Percentiles rank a stretch among this genome's conserved stretches.
Evolutionary conservation across 768 basidiomycete genomes (phyloP).

Genomic region (Suillus lakei): DNA sequence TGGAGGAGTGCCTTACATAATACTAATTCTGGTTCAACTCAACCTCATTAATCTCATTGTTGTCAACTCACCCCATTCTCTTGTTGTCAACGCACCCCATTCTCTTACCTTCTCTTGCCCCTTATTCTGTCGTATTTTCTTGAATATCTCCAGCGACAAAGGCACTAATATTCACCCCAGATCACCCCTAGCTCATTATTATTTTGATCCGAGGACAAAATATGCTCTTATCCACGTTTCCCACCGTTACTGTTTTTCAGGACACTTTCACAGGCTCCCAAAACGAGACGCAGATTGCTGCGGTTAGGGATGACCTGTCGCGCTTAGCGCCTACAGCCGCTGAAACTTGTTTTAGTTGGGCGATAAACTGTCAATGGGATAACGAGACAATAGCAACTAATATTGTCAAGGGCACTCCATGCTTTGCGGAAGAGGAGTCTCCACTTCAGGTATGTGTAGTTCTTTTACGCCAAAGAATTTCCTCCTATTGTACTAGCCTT

Average conservation of each 20-base stretch:
- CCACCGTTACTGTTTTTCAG: background rate
- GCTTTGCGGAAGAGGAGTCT: background rate
- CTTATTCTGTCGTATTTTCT: background rate
- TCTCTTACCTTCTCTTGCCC: background rate
- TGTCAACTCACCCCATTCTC: background rate
- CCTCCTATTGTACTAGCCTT: background rate
- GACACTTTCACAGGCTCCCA: background rate
- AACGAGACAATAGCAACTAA: background rate
- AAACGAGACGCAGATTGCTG: background rate
- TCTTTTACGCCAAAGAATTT: background rate
- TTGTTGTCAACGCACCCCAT: background rate
- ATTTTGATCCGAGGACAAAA: background rate
- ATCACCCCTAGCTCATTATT: constrained; percentile 1
- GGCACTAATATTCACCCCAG: background rate
- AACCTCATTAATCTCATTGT: too few species aligned
- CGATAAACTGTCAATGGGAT: background rate
- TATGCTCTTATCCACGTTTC: background rate
- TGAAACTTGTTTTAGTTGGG: background rate
- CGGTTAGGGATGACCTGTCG: background rate
- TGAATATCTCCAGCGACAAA: background rate
- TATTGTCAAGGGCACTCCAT: too few species aligned
- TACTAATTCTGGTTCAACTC: background rate
- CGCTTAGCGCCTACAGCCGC: background rate
- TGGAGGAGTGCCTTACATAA: background rate
- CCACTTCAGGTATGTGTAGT: background rate